Evolutionary conservation across 73 alveolate species (phyloP).

Genomic region (Paramecium primaurelia): DNA sequence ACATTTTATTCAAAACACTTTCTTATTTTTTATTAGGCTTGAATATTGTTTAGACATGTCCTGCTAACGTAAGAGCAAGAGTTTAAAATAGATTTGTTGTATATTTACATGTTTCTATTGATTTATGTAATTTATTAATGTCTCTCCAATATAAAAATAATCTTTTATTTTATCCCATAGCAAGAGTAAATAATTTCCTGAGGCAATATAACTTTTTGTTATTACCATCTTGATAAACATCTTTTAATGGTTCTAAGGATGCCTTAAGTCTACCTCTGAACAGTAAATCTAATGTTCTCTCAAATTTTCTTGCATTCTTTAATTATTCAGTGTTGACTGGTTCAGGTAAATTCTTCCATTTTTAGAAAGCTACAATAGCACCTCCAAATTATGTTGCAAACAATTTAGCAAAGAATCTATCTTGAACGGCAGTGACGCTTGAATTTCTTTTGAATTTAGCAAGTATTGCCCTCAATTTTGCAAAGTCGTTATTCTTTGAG

Average conservation of each 20-base stretch:
- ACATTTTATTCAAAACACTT: not conserved
- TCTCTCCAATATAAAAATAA: not conserved
- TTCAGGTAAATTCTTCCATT: conserved; percentile 45
- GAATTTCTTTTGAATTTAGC: conserved; percentile 9
- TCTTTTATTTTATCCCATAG: conserved; percentile 5
- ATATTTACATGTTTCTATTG: not conserved
- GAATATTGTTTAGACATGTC: not conserved
- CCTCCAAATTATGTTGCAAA: conserved; percentile 17
- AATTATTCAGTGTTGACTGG: not conserved
- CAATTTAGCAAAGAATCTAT: conserved; percentile 41
- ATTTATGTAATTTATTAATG: not conserved
- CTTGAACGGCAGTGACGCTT: not conserved
- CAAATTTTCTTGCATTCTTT: conserved; percentile 20
- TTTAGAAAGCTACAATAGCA: not conserved
- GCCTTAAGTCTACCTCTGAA: not conserved
- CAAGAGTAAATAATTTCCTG: not conserved
- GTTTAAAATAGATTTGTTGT: not conserved
- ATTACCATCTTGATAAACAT: not conserved
- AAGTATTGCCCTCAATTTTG: not conserved
- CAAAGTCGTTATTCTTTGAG: not conserved
- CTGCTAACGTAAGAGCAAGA: not conserved
- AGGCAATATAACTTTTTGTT: not conserved
- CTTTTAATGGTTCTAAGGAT: conserved; percentile 28
- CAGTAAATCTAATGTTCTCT: not conserved
- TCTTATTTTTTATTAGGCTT: not conserved